A percentile compares a stretch with the other conserved stretches of the same genome.
phyloP scores from a whole-genome alignment of 2,329 filamentous ascomycete genomes.

The Cyanodermella asteris region DNA sequence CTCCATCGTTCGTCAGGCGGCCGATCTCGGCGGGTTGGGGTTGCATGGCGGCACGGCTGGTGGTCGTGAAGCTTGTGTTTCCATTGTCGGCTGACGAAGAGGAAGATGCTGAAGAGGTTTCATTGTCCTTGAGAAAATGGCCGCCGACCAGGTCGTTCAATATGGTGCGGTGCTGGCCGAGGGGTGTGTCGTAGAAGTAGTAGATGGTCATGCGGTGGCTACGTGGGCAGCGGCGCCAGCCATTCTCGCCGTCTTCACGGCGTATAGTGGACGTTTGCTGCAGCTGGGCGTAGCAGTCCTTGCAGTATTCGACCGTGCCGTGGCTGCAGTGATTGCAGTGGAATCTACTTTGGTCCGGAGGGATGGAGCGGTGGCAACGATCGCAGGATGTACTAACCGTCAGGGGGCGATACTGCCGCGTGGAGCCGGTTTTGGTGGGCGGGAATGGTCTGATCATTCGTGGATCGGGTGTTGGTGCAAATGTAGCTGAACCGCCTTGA shows the following conservation, averaged over 20 bases:
- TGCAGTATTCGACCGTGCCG: constrained; percentile 12
- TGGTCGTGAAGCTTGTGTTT: constrained; percentile 9
- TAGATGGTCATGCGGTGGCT: constrained; percentile 72
- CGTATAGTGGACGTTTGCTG: constrained; percentile 43
- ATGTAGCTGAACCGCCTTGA: too few species aligned
- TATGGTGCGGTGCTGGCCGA: constrained; percentile 45
- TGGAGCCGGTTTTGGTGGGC: too few species aligned
- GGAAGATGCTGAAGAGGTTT: constrained; percentile 14
- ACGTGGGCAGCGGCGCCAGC: constrained; percentile 63
- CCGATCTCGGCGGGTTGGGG: constrained; percentile 1
- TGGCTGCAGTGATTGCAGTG: constrained; percentile 47
- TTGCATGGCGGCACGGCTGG: constrained; percentile 2
- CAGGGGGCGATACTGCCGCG: constrained; percentile 40
- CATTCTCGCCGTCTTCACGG: constrained; percentile 51
- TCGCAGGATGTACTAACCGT: constrained; percentile 59
- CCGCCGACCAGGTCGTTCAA: constrained; percentile 61
- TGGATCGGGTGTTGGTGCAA: constrained; percentile 4
- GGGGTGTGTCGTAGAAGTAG: constrained; percentile 47
- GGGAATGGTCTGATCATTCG: constrained; percentile 4
- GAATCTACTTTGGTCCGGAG: constrained; percentile 45
- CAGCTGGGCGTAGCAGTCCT: constrained; percentile 31
- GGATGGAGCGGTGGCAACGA: constrained; percentile 51
- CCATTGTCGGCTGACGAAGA: constrained; percentile 4
- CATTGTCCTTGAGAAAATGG: constrained; percentile 39
- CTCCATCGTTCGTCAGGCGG: background rate